These are phyloP conservation scores for Prunus mume DNA, from an alignment of 306 rosid genomes.

Conservation along the genomic window DNA sequence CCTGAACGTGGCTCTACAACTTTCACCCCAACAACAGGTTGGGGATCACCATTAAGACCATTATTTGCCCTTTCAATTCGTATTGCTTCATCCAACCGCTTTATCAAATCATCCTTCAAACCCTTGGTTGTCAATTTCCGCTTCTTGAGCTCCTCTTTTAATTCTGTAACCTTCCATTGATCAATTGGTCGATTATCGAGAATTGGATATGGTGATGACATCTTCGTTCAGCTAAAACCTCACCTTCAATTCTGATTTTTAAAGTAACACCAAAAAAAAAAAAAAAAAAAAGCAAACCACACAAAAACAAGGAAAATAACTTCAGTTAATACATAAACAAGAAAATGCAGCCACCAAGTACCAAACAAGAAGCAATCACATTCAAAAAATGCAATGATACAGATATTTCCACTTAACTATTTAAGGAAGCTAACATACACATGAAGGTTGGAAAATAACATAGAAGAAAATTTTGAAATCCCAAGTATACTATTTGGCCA, in stretches of 20 bases:
- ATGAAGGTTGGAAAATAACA: neutral
- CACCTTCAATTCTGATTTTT: constrained; percentile 40
- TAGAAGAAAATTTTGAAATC: neutral
- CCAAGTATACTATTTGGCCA: neutral
- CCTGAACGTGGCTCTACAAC: constrained; percentile 14
- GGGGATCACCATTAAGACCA: constrained; percentile 21
- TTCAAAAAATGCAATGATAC: neutral
- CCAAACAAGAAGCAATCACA: neutral
- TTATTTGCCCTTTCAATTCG: constrained; percentile 35
- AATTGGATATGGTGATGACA: constrained; percentile 70
- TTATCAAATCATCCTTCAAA: constrained; percentile 84
- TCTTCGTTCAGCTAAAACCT: constrained; percentile 34
- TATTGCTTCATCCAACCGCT: constrained; percentile 75
- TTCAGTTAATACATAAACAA: neutral
- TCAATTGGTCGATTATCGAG: constrained; percentile 74
- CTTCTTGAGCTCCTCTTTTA: constrained; percentile 88
- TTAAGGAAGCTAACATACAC: neutral
- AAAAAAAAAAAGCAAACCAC: neutral
- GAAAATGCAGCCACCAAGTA: neutral
- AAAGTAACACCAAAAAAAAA: neutral
- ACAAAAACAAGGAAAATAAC: neutral
- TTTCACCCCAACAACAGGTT: constrained; percentile 29
- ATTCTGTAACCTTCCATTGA: constrained; percentile 89
- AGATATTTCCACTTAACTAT: neutral
- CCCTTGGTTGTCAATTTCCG: constrained; percentile 70